A percentile compares a stretch with the other conserved stretches of the same genome.
phyloP scores from a whole-genome alignment of 208 protist species.

The Trypanosoma vivax region DNA sequence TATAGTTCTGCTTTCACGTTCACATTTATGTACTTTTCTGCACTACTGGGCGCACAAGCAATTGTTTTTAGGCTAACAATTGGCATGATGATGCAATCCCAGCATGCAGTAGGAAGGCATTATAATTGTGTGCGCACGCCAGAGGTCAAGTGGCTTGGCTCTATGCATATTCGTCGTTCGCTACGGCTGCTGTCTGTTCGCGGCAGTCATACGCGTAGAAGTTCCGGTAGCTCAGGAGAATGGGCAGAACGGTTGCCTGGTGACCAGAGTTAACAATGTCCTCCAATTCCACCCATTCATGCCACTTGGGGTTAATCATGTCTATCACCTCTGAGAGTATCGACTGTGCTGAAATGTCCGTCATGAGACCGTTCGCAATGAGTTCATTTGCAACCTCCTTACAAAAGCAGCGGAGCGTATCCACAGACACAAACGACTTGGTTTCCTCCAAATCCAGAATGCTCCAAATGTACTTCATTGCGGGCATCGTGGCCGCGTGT shows the following conservation, averaged over 20 bases:
- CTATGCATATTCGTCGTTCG: conserved; percentile 67
- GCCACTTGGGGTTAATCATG: conserved; percentile 87
- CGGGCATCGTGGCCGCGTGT: conserved; percentile 67
- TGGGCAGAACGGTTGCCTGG: conserved; percentile 74
- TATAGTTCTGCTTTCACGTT: too few relatives aligned
- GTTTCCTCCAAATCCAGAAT: conserved; percentile 77
- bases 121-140: too few relatives aligned
- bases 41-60: too few relatives aligned
- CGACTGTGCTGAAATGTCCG: conserved; percentile 69
- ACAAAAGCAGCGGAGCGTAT: conserved; percentile 74
- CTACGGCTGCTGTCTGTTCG: conserved; percentile 73
- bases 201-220: conserved; percentile 89
- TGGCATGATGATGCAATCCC: too few relatives aligned
- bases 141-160: neutral
- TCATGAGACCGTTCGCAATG: conserved; percentile 64
- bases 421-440: conserved; percentile 47
- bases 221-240: conserved; percentile 78
- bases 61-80: too few relatives aligned
- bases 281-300: conserved; percentile 73
- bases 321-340: conserved; percentile 86
- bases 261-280: conserved; percentile 77
- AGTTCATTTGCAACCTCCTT: conserved; percentile 78
- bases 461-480: conserved; percentile 84
- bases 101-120: too few relatives aligned
- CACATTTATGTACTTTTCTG: too few relatives aligned